A percentile compares a stretch with the other conserved stretches of the same genome.
These are phyloP conservation scores for Urostyla sp. DNA, from an alignment of 73 alveolate genomes.

Conservation along the genomic window DNA sequence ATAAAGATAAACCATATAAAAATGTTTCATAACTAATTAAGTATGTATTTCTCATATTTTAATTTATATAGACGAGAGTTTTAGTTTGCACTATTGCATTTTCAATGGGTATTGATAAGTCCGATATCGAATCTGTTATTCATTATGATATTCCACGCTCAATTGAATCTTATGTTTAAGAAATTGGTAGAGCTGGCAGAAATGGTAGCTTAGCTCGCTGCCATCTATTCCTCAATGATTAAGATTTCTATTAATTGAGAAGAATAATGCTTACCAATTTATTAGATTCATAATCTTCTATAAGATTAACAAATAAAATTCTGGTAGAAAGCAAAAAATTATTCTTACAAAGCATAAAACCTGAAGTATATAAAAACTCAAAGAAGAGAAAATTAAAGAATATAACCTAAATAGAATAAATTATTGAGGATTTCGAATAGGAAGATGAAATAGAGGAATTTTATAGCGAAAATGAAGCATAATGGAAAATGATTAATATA, in stretches of 20 bases:
- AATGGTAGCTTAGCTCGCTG: conserved; percentile 95
- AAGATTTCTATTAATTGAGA: conserved; percentile 65
- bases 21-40: conserved; percentile 78
- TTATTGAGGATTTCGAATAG: conserved; percentile 43
- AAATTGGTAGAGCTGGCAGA: conserved; percentile 99
- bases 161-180: conserved; percentile 96
- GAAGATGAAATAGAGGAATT: conserved; percentile 21
- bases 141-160: conserved; percentile 96
- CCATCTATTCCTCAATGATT: conserved; percentile 81
- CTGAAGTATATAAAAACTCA: not conserved
- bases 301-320: conserved; percentile 48
- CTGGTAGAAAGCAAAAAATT: conserved; percentile 27
- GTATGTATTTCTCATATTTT: conserved; percentile 38
- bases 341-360: not conserved
- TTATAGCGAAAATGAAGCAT: conserved; percentile 1
- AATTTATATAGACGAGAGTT: conserved; percentile 70
- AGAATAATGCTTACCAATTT: conserved; percentile 43
- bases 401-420: not conserved
- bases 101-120: conserved; percentile 97
- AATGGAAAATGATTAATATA: not conserved
- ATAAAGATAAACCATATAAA: conserved; percentile 79
- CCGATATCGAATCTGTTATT: conserved; percentile 94
- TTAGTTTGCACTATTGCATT: conserved; percentile 97
- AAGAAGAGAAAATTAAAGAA: conserved; percentile 43
- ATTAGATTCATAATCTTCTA: conserved; percentile 46